Base-by-base conservation (phyloP, 257 asterid species). In the Cynanchum wilfordii region DNA sequence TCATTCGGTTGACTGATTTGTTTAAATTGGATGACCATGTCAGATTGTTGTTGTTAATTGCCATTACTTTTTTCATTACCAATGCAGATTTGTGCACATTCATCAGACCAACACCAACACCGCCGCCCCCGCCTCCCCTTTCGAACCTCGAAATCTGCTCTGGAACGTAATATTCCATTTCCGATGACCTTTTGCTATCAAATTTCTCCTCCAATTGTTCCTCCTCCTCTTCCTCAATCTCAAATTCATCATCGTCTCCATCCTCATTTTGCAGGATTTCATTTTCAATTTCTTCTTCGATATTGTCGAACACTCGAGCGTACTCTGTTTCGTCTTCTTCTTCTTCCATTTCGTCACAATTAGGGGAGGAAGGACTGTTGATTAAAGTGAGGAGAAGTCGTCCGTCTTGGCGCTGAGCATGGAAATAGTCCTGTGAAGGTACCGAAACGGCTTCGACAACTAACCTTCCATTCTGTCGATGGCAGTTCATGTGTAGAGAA, bases 371-470 rank as follows among this genome's bases (percentile, higher is more conserved):
- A 59, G 85, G 77, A 52, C 69, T 25, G 71, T 75, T 79, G 52
- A 79, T 57, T 45, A 85, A 36, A 59, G 85, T 90, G 66, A 93
- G 77, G 49, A 85, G 83, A 60, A 93, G 97, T 36, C 93, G 89
- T 44, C 97, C 98, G 5, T 86, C 79, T 11, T 68, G 10, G 38
- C 97, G 90, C 29, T 82, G 82, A 19, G 91, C 87, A 0, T 76
- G 90, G 82, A 93, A 91, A 45, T 66, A 76, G 58, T 84, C 87
- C 22, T 66, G 84, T 1, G 86, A 80, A 29, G 91, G 85, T 33
- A 82, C 84, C 0, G 91, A 75, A 56, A 88, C 84, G 0, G 94
- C 94, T 81, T 93, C 93, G 11, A 93, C 86, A 54, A 90, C 86
- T 70, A 90, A 76, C 84, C 97, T 74, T 0, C 97, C 98, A 30